Evolutionary conservation across 441 rosid genomes (phyloP).

Genomic region (Mallotus japonicus): DNA sequence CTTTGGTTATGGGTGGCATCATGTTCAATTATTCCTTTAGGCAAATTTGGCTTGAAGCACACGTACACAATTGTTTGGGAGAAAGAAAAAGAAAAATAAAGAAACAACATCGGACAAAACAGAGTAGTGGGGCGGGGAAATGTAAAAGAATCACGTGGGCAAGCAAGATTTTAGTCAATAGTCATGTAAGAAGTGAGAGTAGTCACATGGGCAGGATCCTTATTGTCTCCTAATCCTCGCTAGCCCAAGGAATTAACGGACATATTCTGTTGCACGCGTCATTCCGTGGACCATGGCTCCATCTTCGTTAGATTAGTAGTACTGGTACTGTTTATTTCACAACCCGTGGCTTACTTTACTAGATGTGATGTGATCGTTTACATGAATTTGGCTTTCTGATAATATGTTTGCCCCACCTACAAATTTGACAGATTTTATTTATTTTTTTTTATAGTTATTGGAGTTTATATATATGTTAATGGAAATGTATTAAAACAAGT

Average conservation of each 20-base stretch:
- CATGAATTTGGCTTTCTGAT: background rate
- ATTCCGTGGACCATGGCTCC: background rate
- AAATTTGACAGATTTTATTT: too few species aligned
- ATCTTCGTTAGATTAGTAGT: background rate
- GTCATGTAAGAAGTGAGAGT: background rate
- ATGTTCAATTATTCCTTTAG: too few species aligned
- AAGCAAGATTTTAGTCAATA: background rate
- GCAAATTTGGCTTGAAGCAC: too few species aligned
- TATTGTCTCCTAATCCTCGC: conserved; percentile 9
- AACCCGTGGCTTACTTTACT: background rate
- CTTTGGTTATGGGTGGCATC: too few species aligned
- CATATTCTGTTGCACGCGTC: background rate
- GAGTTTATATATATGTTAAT: too few species aligned
- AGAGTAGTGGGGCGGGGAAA: background rate
- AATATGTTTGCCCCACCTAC: too few species aligned
- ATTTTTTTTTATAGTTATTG: too few species aligned
- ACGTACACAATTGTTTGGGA: background rate
- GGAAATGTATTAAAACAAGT: too few species aligned
- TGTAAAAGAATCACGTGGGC: conserved; percentile 22
- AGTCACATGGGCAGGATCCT: conserved; percentile 18
- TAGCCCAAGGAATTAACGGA: background rate
- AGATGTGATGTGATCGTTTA: conserved; percentile 7
- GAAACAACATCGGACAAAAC: too few species aligned
- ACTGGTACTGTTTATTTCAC: background rate
- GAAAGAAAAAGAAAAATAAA: background rate